These are phyloP conservation scores for Chlorella sp. DNA, from an alignment of 139 green algal genomes.

Conservation along the genomic window DNA sequence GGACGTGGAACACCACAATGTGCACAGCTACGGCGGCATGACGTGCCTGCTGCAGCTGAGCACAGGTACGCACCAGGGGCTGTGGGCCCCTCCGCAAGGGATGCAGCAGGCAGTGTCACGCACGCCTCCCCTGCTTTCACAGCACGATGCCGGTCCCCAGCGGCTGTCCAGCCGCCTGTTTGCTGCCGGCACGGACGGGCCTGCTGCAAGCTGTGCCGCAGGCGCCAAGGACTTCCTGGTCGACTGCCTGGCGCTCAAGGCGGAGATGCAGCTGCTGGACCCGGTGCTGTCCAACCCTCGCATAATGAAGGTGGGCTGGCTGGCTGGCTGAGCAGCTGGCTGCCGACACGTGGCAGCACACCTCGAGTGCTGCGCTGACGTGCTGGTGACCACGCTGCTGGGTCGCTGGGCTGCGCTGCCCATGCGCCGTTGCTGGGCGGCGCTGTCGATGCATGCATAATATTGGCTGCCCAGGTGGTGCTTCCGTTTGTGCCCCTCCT, in stretches of 20 bases:
- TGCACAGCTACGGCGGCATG: constrained; percentile 70
- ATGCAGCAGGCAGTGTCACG: background rate
- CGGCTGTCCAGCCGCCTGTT: background rate
- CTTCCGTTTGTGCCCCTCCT: no score
- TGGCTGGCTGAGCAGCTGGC: background rate
- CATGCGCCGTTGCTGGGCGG: no score
- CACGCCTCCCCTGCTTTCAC: no score
- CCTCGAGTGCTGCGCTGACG: no score
- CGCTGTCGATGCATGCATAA: no score
- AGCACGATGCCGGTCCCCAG: no score
- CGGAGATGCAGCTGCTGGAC: constrained; percentile 60
- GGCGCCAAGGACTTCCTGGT: constrained; percentile 69
- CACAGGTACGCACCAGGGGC: constrained; percentile 38
- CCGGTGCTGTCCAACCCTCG: constrained; percentile 60
- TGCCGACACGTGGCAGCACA: no score
- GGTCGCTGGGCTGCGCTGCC: no score
- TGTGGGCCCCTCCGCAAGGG: background rate
- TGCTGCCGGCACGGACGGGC: background rate
- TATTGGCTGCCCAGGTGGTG: no score
- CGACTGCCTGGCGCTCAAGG: constrained; percentile 70
- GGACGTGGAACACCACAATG: constrained; percentile 72
- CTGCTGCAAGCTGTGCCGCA: constrained; percentile 1
- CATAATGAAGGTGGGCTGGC: constrained; percentile 58
- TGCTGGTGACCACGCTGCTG: no score
- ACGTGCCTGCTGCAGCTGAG: constrained; percentile 83